Base-by-base conservation (phyloP, 1,284 basidiomycete genomes). In the Ustilago bromivora region DNA sequence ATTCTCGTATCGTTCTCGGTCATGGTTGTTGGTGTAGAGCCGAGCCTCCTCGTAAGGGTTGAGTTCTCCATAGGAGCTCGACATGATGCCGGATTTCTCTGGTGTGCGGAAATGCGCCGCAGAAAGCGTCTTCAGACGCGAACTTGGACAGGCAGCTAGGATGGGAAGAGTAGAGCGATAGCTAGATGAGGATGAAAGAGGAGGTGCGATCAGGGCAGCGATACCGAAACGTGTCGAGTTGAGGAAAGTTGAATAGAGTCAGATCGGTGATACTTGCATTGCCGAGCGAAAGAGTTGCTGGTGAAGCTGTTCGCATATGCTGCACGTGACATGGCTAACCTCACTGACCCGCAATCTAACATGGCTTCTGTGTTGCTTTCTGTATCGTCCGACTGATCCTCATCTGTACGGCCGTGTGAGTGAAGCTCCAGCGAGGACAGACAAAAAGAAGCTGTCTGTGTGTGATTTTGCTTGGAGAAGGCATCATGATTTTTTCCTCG, bases 1-100 rank as follows among this genome's bases (percentile, higher is more conserved):
- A 38, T 93, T 92, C 81, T 94, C 95, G 84, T 93, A 93, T 80
- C 91, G 92, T 86, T 98, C 96, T 67, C 96, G 89, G 85, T 97
- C 94, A 9, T 93, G 89, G 83, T 96, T 96, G 52, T 91, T 94
- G 7, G 90, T 91, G 88, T 95, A 95, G 17, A 98, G 89, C 53
- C 94, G 90, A 13, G 93, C 94, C 86, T 98, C 96, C 89, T 98
- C 73, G 60, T 77, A 81, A 13, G 76, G 76, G 31, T 80, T 80
- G 51, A 80, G 66, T 52, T 76, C 69, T 31, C 60, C 68, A 58
- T 77, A 65, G 0, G 75, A 73, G 62, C 52, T 62, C 32, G 71
- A 65, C 71, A 69, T 74, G 56, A 9, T 47, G 56, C 7, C n/a
- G 47, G 15, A 28, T 35, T 13, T 56, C 15, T 60, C n/a, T 55